phyloP scores from a whole-genome alignment of 1,284 basidiomycete species.

The Xanthoconium separans region DNA sequence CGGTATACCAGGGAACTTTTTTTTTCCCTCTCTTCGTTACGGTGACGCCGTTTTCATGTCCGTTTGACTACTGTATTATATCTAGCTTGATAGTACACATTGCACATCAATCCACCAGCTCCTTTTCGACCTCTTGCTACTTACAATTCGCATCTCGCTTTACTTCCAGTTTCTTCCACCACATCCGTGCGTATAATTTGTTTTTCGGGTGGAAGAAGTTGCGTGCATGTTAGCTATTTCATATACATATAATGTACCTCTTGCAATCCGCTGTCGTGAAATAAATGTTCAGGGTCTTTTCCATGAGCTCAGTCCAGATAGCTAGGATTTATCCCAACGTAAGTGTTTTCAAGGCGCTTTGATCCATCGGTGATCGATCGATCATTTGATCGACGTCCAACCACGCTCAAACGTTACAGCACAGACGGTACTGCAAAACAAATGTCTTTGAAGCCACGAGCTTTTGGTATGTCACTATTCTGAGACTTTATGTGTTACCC shows the following conservation, averaged over 20 bases:
- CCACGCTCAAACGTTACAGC: no score
- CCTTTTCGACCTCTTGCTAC: background rate
- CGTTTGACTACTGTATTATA: conserved; percentile 7
- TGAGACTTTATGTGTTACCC: no score
- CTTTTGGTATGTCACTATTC: no score
- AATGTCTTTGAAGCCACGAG: no score
- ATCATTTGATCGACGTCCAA: no score
- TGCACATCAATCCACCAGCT: background rate
- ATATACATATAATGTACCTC: conserved; percentile 6
- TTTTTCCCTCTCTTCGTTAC: background rate
- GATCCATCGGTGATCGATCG: no score
- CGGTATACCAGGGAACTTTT: conserved; percentile 11
- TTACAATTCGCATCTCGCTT: conserved; percentile 4
- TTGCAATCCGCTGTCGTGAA: background rate
- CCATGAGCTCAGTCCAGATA: background rate
- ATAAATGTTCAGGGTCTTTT: background rate
- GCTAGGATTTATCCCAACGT: no score
- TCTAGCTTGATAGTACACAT: background rate
- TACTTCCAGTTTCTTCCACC: conserved; percentile 8
- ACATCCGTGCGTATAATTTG: background rate
- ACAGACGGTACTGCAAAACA: no score
- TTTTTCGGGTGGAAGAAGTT: background rate
- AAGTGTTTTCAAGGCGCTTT: no score
- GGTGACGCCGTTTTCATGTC: background rate
- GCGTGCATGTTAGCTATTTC: conserved; percentile 1